A percentile compares a stretch with the other conserved stretches of the same genome.
Evolutionary conservation across 2,329 filamentous ascomycete species (phyloP).

Genomic region (Fusarium mangiferae): DNA sequence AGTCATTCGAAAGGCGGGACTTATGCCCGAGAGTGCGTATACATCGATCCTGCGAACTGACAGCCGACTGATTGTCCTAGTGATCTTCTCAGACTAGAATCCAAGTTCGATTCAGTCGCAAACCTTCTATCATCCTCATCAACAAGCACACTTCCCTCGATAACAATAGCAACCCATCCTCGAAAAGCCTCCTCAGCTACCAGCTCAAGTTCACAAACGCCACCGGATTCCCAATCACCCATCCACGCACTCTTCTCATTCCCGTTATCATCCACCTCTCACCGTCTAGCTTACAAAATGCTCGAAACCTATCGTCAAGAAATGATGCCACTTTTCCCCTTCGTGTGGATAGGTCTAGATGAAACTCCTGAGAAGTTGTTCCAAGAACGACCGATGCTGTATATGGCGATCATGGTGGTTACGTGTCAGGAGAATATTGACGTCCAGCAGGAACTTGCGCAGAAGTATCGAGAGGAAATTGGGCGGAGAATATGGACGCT

Average conservation of each 20-base stretch:
- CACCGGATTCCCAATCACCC: background rate
- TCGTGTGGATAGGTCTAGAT: background rate
- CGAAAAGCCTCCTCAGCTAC: background rate
- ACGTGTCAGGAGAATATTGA: slow-evolving; percentile 9
- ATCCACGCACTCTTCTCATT: background rate
- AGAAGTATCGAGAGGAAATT: slow-evolving; percentile 6
- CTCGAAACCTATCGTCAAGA: slow-evolving; percentile 1
- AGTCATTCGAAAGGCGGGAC: background rate
- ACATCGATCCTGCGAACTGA: rapidly evolving
- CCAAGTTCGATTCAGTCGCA: slow-evolving; percentile 22
- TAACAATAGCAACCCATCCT: background rate
- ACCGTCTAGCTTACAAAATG: background rate
- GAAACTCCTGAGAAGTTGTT: background rate
- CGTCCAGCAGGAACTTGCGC: slow-evolving; percentile 5
- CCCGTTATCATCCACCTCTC: background rate
- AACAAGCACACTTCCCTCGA: background rate
- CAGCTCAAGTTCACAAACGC: background rate
- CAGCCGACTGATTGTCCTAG: background rate
- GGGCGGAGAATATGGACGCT: slow-evolving; percentile 8
- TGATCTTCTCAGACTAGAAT: slow-evolving; percentile 8
- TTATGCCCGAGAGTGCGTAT: slow-evolving; percentile 13
- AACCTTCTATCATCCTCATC: slow-evolving; percentile 1
- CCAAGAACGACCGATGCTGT: background rate
- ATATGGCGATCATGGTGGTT: slow-evolving; percentile 21
- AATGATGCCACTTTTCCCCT: slow-evolving; percentile 19